Evolutionary conservation across 2,329 filamentous ascomycete species (phyloP).

Genomic region (Leptosphaerulina australis): DNA sequence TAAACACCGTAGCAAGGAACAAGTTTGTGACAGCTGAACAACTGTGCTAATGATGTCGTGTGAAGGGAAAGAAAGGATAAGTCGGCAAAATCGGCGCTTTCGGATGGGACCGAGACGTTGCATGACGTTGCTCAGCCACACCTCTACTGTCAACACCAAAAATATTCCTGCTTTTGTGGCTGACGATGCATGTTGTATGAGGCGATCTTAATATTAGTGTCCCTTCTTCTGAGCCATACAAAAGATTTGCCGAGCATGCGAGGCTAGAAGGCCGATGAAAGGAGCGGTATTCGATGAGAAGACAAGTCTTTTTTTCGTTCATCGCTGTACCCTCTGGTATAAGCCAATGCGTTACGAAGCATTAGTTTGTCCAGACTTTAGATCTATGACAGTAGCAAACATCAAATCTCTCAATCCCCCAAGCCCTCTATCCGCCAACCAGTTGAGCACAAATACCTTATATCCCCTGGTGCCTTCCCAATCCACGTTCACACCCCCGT

Average conservation of each 20-base stretch:
- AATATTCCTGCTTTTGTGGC: slow-evolving; percentile 12
- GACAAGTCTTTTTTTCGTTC: neutral
- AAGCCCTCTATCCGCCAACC: slow-evolving; percentile 68
- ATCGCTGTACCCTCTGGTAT: neutral
- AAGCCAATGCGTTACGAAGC: neutral
- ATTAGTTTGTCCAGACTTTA: slow-evolving; percentile 49
- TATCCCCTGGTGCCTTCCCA: slow-evolving; percentile 82
- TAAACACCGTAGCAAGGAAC: neutral
- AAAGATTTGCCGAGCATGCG: neutral
- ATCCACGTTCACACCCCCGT: slow-evolving; percentile 68
- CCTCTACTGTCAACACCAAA: slow-evolving; percentile 9
- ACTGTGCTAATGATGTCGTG: slow-evolving; percentile 2
- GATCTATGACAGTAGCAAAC: slow-evolving; percentile 79
- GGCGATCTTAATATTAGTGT: neutral
- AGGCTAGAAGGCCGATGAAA: neutral
- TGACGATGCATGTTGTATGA: slow-evolving; percentile 11
- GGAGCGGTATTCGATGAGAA: neutral
- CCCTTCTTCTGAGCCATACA: neutral
- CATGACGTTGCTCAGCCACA: slow-evolving; percentile 19
- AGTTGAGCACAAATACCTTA: slow-evolving; percentile 71
- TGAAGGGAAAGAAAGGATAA: slow-evolving; percentile 7
- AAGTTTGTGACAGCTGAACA: neutral
- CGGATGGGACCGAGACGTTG: slow-evolving; percentile 10
- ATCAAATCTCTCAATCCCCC: slow-evolving; percentile 73
- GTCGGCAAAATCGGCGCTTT: slow-evolving; percentile 11